Percentiles rank a stretch among this genome's conserved stretches.
These are phyloP conservation scores for Sicyos baderoa DNA, from an alignment of 306 rosid genomes.

Conservation along the genomic window DNA sequence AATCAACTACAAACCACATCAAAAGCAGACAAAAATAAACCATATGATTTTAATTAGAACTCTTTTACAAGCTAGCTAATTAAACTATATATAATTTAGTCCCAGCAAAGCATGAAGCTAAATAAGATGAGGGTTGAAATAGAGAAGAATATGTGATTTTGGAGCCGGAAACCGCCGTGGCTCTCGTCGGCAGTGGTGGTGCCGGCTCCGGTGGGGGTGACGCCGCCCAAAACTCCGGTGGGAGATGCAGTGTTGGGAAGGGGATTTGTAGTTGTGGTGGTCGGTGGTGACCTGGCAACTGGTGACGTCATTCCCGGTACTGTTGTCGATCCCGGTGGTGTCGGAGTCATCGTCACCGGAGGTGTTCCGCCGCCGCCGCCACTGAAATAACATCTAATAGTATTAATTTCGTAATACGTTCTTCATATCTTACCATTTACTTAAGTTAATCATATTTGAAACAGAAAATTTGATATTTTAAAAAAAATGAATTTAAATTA, in stretches of 20 bases:
- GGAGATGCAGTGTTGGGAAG: constrained; percentile 37
- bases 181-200: constrained; percentile 53
- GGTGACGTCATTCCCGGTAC: constrained; percentile 27
- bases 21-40: neutral
- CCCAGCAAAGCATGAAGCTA: constrained; percentile 50
- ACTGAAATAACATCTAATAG: neutral
- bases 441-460: too few species aligned
- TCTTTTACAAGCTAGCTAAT: constrained; percentile 4
- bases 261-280: constrained; percentile 25
- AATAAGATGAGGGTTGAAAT: neutral
- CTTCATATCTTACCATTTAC: too few species aligned
- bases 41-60: neutral
- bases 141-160: constrained; percentile 29
- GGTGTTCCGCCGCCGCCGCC: constrained; percentile 36
- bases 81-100: constrained; percentile 19
- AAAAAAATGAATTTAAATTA: too few species aligned
- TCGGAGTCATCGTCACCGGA: constrained; percentile 23
- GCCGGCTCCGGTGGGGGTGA: constrained; percentile 69
- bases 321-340: constrained; percentile 22
- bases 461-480: too few species aligned
- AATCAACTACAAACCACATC: neutral
- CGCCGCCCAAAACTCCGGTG: constrained; percentile 65
- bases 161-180: constrained; percentile 36
- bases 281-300: neutral
- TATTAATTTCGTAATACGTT: neutral